Evolutionary conservation across 169 alveolate genomes (phyloP).

Genomic region (Perkinsus olseni): DNA sequence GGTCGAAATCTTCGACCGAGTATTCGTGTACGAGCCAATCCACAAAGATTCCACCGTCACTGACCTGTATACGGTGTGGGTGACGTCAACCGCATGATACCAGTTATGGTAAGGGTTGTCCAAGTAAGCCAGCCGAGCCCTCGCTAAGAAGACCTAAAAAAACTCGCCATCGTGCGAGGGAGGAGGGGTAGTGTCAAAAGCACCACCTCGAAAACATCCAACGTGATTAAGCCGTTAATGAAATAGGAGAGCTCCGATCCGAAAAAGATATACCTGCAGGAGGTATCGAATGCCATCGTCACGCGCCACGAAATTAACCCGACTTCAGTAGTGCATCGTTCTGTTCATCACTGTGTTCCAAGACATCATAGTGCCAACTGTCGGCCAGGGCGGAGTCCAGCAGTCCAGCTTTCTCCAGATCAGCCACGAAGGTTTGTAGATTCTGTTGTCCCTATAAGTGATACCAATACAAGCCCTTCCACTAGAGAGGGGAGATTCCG

Average conservation of each 20-base stretch:
- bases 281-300: neutral
- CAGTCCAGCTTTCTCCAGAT: neutral
- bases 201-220: neutral
- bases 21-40: no score
- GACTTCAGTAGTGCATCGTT: neutral
- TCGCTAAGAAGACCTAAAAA: neutral
- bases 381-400: neutral
- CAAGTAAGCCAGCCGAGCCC: neutral
- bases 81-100: conserved; percentile 70
- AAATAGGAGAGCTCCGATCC: neutral
- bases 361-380: neutral
- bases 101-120: conserved; percentile 61
- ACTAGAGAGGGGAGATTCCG: no score
- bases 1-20: no score
- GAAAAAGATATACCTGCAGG: neutral
- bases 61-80: conserved; percentile 44
- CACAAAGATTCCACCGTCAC: neutral
- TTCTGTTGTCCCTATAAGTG: neutral
- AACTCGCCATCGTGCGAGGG: neutral
- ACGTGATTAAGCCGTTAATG: neutral
- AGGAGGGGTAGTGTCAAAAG: neutral
- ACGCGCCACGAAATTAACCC: neutral
- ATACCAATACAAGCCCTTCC: neutral
- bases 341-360: neutral
- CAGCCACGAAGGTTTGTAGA: neutral